Evolutionary conservation across 139 green algal genomes (phyloP).

Genomic region (Micractinium sp.): DNA sequence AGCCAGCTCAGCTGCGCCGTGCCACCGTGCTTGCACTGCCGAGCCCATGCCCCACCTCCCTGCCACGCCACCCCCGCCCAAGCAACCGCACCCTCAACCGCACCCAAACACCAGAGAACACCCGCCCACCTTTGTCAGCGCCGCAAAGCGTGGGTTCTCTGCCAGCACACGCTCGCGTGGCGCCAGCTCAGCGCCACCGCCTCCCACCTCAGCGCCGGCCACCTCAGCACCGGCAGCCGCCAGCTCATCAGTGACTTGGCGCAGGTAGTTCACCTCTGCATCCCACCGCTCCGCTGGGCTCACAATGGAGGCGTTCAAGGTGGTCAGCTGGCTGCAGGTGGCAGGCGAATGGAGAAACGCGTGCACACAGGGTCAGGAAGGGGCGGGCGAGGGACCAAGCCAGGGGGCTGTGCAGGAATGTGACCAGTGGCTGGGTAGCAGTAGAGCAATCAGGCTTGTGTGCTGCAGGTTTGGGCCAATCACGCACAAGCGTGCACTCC

Average conservation of each 20-base stretch:
- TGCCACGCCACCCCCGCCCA: too few species aligned
- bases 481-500: background rate
- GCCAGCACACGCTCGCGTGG: background rate
- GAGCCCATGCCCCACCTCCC: background rate
- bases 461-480: background rate
- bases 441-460: background rate
- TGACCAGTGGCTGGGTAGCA: background rate
- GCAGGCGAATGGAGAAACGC: too few species aligned
- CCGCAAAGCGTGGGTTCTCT: slow-evolving; percentile 17
- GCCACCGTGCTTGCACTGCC: background rate
- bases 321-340: slow-evolving; percentile 43
- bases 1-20: background rate
- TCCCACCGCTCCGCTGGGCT: slow-evolving; percentile 73
- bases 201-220: background rate
- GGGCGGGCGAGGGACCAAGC: background rate
- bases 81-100: background rate
- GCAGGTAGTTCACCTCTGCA: slow-evolving; percentile 82
- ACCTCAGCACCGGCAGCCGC: background rate
- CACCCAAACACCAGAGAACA: background rate
- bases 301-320: slow-evolving; percentile 81
- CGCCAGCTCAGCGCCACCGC: background rate
- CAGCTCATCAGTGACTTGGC: slow-evolving; percentile 33
- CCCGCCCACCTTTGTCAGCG: background rate
- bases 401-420: background rate
- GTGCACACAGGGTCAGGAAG: background rate